Evolutionary conservation across 352 stramenopile species (phyloP).

Genomic region (Phytopythium ostracodes): DNA sequence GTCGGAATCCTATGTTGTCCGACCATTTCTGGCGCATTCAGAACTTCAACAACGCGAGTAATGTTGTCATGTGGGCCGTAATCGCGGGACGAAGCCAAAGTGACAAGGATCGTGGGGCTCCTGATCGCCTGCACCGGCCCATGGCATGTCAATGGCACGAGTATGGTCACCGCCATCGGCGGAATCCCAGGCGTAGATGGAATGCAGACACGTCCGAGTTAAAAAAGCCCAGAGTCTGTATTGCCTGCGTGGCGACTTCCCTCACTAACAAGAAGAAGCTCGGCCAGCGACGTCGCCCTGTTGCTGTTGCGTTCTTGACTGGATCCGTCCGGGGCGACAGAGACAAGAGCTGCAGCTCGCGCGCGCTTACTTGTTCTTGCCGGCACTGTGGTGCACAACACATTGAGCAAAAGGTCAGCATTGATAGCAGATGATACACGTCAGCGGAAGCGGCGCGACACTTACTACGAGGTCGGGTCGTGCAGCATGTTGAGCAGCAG

Average conservation of each 20-base stretch:
- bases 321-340: background rate
- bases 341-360: background rate
- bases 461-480: constrained; percentile 53
- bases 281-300: background rate
- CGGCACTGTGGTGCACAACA: constrained; percentile 12
- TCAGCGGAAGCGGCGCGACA: background rate
- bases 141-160: background rate
- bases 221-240: constrained; percentile 2
- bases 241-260: background rate
- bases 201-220: background rate
- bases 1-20: constrained; percentile 4
- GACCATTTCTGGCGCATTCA: background rate
- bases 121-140: background rate
- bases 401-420: background rate
- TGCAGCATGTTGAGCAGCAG: constrained; percentile 96
- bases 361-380: constrained; percentile 41
- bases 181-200: background rate
- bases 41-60: background rate
- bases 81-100: background rate
- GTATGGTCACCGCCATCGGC: background rate
- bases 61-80: background rate
- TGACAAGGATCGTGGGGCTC: background rate
- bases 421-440: background rate
- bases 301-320: background rate
- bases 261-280: background rate